A percentile compares a stretch with the other conserved stretches of the same genome.
Evolutionary conservation across 163 green algal species (phyloP).

Genomic region (Scenedesmus sp.): DNA sequence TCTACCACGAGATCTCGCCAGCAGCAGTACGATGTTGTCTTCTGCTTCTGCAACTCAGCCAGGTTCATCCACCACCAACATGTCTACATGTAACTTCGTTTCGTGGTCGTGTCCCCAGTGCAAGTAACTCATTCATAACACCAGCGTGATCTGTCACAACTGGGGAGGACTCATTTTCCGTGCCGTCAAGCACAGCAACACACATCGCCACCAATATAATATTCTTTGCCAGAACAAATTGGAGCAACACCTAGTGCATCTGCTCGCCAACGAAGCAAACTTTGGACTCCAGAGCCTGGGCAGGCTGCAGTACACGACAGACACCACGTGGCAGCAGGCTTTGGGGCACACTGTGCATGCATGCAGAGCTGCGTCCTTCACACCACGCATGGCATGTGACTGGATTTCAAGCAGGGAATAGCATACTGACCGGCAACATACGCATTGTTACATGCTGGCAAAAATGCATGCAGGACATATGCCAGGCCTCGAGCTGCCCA

Average conservation of each 20-base stretch:
- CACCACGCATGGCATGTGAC: too few relatives aligned
- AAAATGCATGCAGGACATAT: conserved; percentile 9
- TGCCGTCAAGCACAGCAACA: neutral
- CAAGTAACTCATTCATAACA: neutral
- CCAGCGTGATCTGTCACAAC: neutral
- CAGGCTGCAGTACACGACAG: neutral
- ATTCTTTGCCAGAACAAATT: neutral
- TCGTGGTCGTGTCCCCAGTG: neutral
- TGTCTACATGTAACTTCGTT: neutral
- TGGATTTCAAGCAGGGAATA: neutral
- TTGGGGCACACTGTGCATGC: neutral
- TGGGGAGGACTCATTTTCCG: neutral
- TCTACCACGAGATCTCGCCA: neutral
- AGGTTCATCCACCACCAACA: neutral
- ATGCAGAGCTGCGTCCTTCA: too few relatives aligned
- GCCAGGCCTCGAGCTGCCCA: neutral
- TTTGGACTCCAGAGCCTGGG: neutral
- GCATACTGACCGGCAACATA: neutral
- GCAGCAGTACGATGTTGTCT: neutral
- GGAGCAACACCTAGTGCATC: neutral
- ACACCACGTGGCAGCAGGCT: neutral
- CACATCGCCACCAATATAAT: neutral
- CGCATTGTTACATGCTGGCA: neutral
- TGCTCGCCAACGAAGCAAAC: neutral
- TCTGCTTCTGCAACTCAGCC: neutral